These are phyloP conservation scores for Chamaenerion angustifolium DNA, from an alignment of 345 rosid species.

Conservation along the genomic window DNA sequence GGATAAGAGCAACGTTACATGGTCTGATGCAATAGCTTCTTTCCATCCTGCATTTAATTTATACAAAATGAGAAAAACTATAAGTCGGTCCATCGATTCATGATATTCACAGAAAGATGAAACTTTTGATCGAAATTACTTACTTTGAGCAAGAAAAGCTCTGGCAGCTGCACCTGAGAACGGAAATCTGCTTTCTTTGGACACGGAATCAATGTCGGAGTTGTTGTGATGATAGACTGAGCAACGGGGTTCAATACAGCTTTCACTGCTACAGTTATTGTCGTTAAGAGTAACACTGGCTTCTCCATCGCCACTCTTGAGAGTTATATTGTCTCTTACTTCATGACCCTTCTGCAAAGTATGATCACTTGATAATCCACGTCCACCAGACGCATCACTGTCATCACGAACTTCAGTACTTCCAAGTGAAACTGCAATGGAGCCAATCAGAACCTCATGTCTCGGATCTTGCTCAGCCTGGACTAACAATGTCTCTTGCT, in stretches of 20 bases:
- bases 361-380: conserved; percentile 8
- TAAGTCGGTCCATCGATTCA: no score
- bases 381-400: conserved; percentile 18
- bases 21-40: conserved; percentile 51
- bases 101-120: background rate
- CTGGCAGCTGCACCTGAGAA: conserved; percentile 48
- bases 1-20: conserved; percentile 32
- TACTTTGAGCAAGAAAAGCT: conserved; percentile 72
- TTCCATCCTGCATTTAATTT: conserved; percentile 59
- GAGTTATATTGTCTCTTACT: no score
- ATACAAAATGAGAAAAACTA: no score
- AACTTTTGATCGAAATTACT: conserved; percentile 13
- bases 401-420: conserved; percentile 22
- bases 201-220: no score
- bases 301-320: no score
- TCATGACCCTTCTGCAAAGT: conserved; percentile 14
- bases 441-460: conserved; percentile 62
- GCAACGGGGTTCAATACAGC: no score
- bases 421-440: conserved; percentile 56
- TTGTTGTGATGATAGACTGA: no score
- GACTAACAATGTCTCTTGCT: conserved; percentile 19
- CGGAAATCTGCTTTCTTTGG: conserved; percentile 19
- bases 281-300: no score
- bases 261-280: no score
- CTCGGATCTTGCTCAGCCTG: conserved; percentile 33